Evolutionary conservation across 805 yeast genomes (phyloP), one percentile per base, ranked within the genome.

Genomic region (Candida insectorum): DNA sequence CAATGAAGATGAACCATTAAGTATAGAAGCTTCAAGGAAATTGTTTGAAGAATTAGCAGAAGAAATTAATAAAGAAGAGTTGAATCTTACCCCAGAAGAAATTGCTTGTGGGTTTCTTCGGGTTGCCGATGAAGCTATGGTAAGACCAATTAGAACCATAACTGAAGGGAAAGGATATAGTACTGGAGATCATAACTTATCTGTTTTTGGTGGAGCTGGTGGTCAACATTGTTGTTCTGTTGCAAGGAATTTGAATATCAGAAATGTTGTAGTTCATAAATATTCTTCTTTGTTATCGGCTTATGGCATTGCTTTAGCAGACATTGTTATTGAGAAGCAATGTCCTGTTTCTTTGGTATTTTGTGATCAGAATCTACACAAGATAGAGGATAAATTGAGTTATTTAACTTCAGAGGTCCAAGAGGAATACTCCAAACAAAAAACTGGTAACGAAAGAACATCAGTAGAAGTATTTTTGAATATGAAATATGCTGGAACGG

Each of bases 401-500:
- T 50, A 44, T 4, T 59, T 87, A 37, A 56, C 54, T 5, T 37
- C 42, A 2, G 60, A 61, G 15, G 78, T 83, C 0, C 42, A 56
- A 19, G 32, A 26, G 26, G 61, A 48, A 31, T 65, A 48, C 33
- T 25, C 37, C 26, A 55, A 38, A 1, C 94, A 86, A 55, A 85
- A 85, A 0, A 46, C 57, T 36, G 36, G 43, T 1, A 54, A 56
- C 4, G 52, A 56, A 3, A 60, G 65, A 15, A 68, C 85, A 17
- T 51, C 47, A 12, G 64, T 69, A 34, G 93, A 86, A 49, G 73
- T 73, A 30, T 85, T 71, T 46, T 60, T 87, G 42, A 87, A 87
- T 52, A 61, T 87, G 67, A 71, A 91, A 49, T 88, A 84, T 52
- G 75, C 75, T 42, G 96, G 96, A 8, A 81, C 95, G 10, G 96